Percentiles rank a stretch among this genome's conserved stretches.
Evolutionary conservation across 1,139 yeast species (phyloP).

Genomic region (Hyphopichia buzzinii): DNA sequence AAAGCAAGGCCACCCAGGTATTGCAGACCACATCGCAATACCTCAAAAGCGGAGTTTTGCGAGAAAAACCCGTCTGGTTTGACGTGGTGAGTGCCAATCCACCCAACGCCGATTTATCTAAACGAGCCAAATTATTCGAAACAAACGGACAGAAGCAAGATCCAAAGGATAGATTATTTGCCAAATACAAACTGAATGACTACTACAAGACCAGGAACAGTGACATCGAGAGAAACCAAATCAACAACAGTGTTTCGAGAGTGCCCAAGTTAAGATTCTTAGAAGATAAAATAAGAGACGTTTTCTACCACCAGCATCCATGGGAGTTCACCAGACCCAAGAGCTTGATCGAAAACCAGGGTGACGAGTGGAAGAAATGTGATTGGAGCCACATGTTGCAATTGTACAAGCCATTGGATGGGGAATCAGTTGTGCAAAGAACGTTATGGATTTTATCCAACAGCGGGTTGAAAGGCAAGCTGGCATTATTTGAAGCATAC

Average conservation of each 20-base stretch:
- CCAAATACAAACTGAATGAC: constrained; percentile 9
- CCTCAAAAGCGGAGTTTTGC: constrained; percentile 62
- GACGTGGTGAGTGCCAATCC: constrained; percentile 79
- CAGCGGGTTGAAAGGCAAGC: constrained; percentile 22
- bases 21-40: constrained; percentile 76
- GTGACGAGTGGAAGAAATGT: constrained; percentile 47
- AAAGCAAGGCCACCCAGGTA: constrained; percentile 65
- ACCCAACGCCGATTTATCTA: constrained; percentile 64
- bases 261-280: constrained; percentile 66
- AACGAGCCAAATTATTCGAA: constrained; percentile 36
- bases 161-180: constrained; percentile 25
- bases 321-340: constrained; percentile 98
- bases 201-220: constrained; percentile 51
- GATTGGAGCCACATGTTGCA: constrained; percentile 86
- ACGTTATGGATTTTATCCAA: constrained; percentile 65
- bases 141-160: constrained; percentile 24
- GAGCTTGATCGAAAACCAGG: constrained; percentile 71
- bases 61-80: constrained; percentile 81
- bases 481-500: constrained; percentile 59
- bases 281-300: constrained; percentile 79
- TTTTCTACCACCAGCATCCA: constrained; percentile 91
- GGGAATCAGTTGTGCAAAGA: constrained; percentile 92
- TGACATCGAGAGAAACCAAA: constrained; percentile 20
- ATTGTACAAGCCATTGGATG: constrained; percentile 71
- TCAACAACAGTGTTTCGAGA: constrained; percentile 39